Percentiles rank a stretch among this genome's conserved stretches.
phyloP scores from a whole-genome alignment of 140 eudicot genomes.

The Oenanthe javanica region DNA sequence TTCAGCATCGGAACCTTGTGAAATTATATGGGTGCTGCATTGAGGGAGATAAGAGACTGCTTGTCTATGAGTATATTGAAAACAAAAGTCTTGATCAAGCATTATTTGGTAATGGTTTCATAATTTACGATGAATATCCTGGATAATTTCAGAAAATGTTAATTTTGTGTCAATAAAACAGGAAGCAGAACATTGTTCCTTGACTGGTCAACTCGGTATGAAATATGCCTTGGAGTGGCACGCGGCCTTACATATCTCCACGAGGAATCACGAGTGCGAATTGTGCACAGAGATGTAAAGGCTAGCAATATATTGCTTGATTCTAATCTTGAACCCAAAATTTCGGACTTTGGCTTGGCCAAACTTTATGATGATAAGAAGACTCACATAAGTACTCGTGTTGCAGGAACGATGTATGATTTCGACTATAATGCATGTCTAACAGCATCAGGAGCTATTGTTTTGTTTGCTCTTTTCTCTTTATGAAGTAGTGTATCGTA shows the following conservation, averaged over 20 bases:
- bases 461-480: not conserved
- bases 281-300: conserved; percentile 71
- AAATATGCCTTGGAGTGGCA: conserved; percentile 14
- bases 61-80: conserved; percentile 58
- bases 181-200: not conserved
- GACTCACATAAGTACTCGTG: conserved; percentile 79
- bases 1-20: conserved; percentile 75
- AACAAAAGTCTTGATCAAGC: conserved; percentile 68
- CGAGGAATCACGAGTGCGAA: conserved; percentile 47
- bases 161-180: not conserved
- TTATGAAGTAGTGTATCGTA: not conserved
- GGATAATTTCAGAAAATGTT: not conserved
- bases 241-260: conserved; percentile 65
- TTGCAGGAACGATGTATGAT: conserved; percentile 74
- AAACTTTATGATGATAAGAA: conserved; percentile 64
- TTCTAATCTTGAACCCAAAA: conserved; percentile 48
- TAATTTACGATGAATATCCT: too few species aligned
- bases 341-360: conserved; percentile 73
- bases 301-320: conserved; percentile 77
- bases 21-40: conserved; percentile 64
- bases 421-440: not conserved
- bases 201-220: conserved; percentile 9
- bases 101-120: not conserved
- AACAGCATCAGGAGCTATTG: too few species aligned
- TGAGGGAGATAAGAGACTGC: conserved; percentile 47